Conservation (phyloP, 2,329 filamentous ascomycete genomes). For the Neonectria ditissima region DNA sequence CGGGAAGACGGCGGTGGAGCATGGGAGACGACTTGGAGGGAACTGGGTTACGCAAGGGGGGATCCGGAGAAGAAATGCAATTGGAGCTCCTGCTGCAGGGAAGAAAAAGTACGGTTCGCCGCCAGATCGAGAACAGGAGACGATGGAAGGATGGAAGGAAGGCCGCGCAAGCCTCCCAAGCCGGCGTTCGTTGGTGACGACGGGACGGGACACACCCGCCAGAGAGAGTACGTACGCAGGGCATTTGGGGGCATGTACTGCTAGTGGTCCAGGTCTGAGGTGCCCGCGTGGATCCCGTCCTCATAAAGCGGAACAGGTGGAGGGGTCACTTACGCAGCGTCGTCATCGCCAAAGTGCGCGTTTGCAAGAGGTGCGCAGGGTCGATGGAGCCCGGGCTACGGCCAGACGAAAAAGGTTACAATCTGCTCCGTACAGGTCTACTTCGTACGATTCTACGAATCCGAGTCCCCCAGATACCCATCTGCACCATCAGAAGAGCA, state of each 20-base stretch:
- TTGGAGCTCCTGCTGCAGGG: conserved; percentile 8
- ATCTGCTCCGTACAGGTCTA: too few relatives aligned
- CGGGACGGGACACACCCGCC: conserved; percentile 22
- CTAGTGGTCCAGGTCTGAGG: conserved; percentile 25
- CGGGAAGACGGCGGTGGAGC: conserved; percentile 37
- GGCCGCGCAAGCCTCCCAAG: conserved; percentile 30
- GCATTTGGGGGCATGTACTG: not conserved
- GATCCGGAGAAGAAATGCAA: conserved; percentile 19
- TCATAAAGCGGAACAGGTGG: conserved; percentile 4
- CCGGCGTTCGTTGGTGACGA: conserved; percentile 23
- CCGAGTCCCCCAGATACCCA: not conserved
- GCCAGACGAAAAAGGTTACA: not conserved
- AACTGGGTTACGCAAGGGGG: conserved; percentile 5
- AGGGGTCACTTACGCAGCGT: conserved; percentile 6
- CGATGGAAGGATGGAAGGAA: conserved; percentile 25
- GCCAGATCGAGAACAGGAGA: conserved; percentile 12
- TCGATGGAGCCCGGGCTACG: not conserved
- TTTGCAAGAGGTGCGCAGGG: not conserved
- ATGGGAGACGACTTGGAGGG: conserved; percentile 28
- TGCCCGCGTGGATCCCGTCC: conserved; percentile 30
- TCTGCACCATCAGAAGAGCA: not conserved
- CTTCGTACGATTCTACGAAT: too few relatives aligned
- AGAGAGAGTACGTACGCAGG: conserved; percentile 20
- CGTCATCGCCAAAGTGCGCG: conserved; percentile 1
- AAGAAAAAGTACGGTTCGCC: conserved; percentile 10